phyloP scores from a whole-genome alignment of 768 basidiomycete genomes.

The Kondoa subrosea region DNA sequence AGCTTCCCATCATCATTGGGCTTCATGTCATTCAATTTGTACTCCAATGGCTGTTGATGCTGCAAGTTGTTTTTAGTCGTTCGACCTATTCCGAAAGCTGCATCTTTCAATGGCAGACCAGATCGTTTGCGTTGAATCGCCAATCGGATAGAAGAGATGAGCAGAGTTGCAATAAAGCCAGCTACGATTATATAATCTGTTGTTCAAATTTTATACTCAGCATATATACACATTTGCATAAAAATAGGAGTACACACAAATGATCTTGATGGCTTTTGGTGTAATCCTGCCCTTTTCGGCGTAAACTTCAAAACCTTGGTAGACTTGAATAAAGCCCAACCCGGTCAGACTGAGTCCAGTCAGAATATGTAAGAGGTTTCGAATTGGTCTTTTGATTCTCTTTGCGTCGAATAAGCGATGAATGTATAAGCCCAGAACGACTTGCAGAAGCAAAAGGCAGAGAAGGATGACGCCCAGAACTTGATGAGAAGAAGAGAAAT shows the following conservation, averaged over 20 bases:
- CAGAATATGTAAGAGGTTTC: conserved; percentile 6
- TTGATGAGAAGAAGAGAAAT: background rate
- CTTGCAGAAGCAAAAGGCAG: background rate
- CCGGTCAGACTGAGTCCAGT: background rate
- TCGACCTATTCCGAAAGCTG: background rate
- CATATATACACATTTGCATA: background rate
- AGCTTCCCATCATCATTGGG: background rate
- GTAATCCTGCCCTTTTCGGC: background rate
- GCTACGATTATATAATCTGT: background rate
- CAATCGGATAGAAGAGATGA: background rate
- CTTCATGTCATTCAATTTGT: no score
- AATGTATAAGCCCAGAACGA: conserved; percentile 4
- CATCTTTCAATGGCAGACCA: background rate
- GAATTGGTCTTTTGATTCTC: conserved; percentile 7
- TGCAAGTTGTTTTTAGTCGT: no score
- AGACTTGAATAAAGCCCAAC: conserved; percentile 6
- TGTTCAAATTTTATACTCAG: background rate
- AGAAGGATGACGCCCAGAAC: background rate
- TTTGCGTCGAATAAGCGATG: conserved; percentile 4
- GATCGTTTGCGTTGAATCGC: background rate
- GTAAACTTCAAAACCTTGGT: background rate
- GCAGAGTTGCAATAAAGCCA: background rate
- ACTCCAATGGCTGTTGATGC: no score
- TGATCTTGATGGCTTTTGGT: background rate
- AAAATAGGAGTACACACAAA: background rate